Evolutionary conservation across 2,329 filamentous ascomycete genomes (phyloP), one percentile per base, ranked within the genome.

Genomic region (Alternaria sp.): DNA sequence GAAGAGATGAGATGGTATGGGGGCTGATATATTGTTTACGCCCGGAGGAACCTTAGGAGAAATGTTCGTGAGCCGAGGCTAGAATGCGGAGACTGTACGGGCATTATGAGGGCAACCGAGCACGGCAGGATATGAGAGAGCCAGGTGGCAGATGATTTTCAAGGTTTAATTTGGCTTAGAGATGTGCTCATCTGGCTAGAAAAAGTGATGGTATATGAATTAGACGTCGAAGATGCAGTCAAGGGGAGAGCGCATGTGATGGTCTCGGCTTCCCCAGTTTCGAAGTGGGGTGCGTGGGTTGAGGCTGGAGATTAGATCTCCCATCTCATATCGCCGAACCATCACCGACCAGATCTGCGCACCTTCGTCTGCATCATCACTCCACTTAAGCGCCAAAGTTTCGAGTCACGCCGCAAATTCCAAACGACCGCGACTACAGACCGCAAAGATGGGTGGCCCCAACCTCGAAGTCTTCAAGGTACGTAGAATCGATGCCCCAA

Each of bases 391-490:
- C 44, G 31, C 44, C 29, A 48, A 41, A 51, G 48, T 39, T 42
- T 28, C 23, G 41, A 42, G 50, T 34, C 21, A 28, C 41, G 28
- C 14, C 34, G 55, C 50, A 54, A 41, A 33, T 44, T 33, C 28
- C 5, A 45, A 5, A 53, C n/a, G 14, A 28, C 40, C 9, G 14
- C 51, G 21, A 31, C n/a, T 8, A 45, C 6, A n/a, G 7, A 56
- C 55, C 40, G n/a, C 50, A 76, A 83, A 73, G 67, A 85, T 97
- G 88, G 91, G 87, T 51, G 92, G 93, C 52, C 86, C 93, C 28
- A 97, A 97, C 78, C 86, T 98, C 58, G 94, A 98, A 83, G 88
- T 97, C 66, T 93, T 96, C 85, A 98, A 97, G 83, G 94, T 95
- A 81, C 34, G 53, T 31, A 28, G 21, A 36, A 2, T 6, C 0